Evolutionary conservation across 2,329 filamentous ascomycete genomes (phyloP), one percentile per base, ranked within the genome.

Genomic region (Pyricularia pennisetigena): DNA sequence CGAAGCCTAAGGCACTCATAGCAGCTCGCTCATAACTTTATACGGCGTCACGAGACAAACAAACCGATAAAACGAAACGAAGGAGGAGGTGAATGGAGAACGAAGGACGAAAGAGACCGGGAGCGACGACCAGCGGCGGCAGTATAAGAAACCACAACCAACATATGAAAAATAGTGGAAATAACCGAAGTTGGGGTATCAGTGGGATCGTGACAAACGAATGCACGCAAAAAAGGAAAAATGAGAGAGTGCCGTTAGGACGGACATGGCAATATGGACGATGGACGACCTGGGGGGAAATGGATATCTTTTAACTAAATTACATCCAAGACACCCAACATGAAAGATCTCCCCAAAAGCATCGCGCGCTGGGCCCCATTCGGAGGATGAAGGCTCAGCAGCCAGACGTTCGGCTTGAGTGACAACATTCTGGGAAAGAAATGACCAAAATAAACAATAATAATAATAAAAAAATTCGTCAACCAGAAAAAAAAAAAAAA

Each of bases 1-100:
- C 78, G 74, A 61, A 61, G 57, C 57, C 57, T 61, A 61, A 61
- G 57, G 57, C 57, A 61, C 57, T 61, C 57, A 61, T 61, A 61
- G 57, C 24, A 61, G 57, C 57, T 61, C 57, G n/a, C 57, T 61
- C 57, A 61, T 61, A 61, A 61, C 24, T 61, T 26, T 61, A 2
- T 49, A 61, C 2, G 41, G 6, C 20, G 57, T 61, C 9, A 26
- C 23, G 12, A 61, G 65, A 49, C 32, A 67, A 65, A 68, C 32
- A 66, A 69, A 59, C 67, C 65, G 49, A 54, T 12, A 68, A 64
- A 59, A 66, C 66, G 62, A 68, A 32, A 32, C 10, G 30, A 32
- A 32, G 30, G 30, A 9, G 30, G 10, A 32, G 8, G 32, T 49
- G 41, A 41, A 41, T 41, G 35, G 35, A 30, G 57, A 32, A 49